Evolutionary conservation across 1,284 basidiomycete species (phyloP).

Genomic region (Sphaerobolus stellatus): DNA sequence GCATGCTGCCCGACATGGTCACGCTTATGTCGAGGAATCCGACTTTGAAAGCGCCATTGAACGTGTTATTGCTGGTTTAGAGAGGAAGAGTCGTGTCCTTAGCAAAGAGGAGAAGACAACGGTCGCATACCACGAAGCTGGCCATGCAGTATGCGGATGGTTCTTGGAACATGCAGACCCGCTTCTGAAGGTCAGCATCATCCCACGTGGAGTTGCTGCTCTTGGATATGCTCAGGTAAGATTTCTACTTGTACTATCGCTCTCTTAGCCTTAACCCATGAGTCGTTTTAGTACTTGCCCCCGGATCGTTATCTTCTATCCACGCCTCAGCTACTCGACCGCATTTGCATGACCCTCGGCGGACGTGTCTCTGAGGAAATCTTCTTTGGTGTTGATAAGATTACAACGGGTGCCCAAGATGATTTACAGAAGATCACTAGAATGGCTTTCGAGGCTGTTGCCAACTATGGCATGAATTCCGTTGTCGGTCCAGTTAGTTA

Average conservation of each 20-base stretch:
- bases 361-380: conserved; percentile 98
- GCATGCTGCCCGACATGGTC: conserved; percentile 85
- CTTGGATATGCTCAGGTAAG: conserved; percentile 92
- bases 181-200: conserved; percentile 96
- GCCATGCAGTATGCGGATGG: conserved; percentile 98
- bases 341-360: conserved; percentile 99
- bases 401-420: conserved; percentile 97
- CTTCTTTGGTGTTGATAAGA: conserved; percentile 90
- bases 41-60: conserved; percentile 99
- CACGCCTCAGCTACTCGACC: conserved; percentile 91
- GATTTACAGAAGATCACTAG: conserved; percentile 97
- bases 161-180: conserved; percentile 97
- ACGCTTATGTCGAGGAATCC: conserved; percentile 76
- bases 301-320: conserved; percentile 95
- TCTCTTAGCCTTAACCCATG: conserved; percentile 13
- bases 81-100: conserved; percentile 92
- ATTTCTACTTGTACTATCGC: conserved; percentile 11
- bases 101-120: conserved; percentile 98
- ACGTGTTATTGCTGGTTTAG: conserved; percentile 95
- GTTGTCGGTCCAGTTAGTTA: conserved; percentile 96
- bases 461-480: conserved; percentile 96
- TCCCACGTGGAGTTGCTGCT: conserved; percentile 93
- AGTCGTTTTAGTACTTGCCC: conserved; percentile 74
- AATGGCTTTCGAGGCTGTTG: conserved; percentile 94
- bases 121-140: conserved; percentile 98